These are phyloP conservation scores for Knufia fluminis DNA, from an alignment of 2,329 filamentous ascomycete genomes.

Conservation along the genomic window DNA sequence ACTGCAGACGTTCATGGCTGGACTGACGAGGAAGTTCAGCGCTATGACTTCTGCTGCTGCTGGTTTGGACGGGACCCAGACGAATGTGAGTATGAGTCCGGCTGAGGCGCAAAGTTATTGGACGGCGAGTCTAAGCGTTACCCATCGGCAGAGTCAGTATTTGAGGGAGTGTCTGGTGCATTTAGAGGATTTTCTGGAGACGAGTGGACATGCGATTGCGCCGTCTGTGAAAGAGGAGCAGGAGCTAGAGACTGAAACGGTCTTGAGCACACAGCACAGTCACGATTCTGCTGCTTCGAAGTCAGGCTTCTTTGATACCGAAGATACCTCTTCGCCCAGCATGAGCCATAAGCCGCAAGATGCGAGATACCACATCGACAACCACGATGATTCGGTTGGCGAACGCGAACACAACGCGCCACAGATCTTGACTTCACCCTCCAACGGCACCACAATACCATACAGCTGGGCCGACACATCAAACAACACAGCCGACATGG, in stretches of 20 bases:
- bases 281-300: slow-evolving; percentile 16
- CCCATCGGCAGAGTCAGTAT: slow-evolving; percentile 76
- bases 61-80: slow-evolving; percentile 19
- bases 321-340: not conserved
- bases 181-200: slow-evolving; percentile 60
- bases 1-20: slow-evolving; percentile 59
- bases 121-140: slow-evolving; percentile 81
- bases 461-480: not conserved
- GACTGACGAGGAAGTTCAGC: slow-evolving; percentile 59
- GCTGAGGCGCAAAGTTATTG: slow-evolving; percentile 35
- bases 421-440: no score
- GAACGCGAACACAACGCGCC: not conserved
- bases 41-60: slow-evolving; percentile 53
- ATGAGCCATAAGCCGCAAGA: not conserved
- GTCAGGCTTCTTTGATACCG: slow-evolving; percentile 8
- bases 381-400: slow-evolving; percentile 18
- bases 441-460: not conserved
- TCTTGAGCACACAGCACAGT: slow-evolving; percentile 2
- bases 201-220: not conserved
- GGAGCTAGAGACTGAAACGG: not conserved
- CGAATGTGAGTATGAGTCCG: slow-evolving; percentile 28
- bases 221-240: slow-evolving; percentile 39
- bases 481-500: not conserved
- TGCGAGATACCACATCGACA: slow-evolving; percentile 5
- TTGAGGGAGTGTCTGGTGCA: slow-evolving; percentile 63